Percentiles rank a stretch among this genome's conserved stretches.
Conservation (phyloP, 192 early-diverging fungal genomes). For the Coemansia erecta region DNA sequence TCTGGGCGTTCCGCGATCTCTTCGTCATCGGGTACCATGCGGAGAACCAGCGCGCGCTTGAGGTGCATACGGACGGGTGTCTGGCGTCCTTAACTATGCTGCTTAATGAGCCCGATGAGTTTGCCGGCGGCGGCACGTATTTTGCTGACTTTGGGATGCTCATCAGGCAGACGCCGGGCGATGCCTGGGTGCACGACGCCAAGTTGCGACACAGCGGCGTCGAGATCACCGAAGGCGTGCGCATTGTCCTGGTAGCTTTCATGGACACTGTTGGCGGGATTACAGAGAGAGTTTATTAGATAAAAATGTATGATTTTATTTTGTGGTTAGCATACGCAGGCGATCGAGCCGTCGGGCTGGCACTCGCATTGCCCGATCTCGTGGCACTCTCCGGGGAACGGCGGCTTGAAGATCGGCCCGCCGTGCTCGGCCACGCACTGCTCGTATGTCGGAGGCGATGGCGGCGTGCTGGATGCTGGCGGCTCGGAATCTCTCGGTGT, state of each 20-base stretch:
- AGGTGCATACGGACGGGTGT: conserved; percentile 57
- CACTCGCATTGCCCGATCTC: conserved; percentile 34
- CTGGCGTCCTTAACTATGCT: conserved; percentile 56
- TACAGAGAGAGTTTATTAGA: not conserved
- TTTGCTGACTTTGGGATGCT: conserved; percentile 25
- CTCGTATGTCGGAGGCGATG: conserved; percentile 19
- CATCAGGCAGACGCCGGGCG: conserved; percentile 38
- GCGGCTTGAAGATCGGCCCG: conserved; percentile 38
- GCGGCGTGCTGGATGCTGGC: too few relatives aligned
- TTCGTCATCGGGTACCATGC: conserved; percentile 54
- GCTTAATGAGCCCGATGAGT: conserved; percentile 46
- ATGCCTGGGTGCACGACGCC: conserved; percentile 52
- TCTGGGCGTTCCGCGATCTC: conserved; percentile 51
- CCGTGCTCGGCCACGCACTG: conserved; percentile 41
- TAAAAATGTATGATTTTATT: too few relatives aligned
- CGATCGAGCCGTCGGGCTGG: conserved; percentile 26
- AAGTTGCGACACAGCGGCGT: conserved; percentile 44
- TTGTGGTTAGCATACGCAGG: conserved; percentile 46
- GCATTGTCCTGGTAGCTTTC: conserved; percentile 56
- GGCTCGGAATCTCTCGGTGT: not conserved
- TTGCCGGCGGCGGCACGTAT: conserved; percentile 57
- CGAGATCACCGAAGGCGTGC: conserved; percentile 38
- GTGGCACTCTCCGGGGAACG: conserved; percentile 42
- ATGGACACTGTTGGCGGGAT: conserved; percentile 51
- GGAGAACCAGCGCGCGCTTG: conserved; percentile 43